Conservation (phyloP, 164 flowering plant genomes). For the Aristolochia contorta region DNA sequence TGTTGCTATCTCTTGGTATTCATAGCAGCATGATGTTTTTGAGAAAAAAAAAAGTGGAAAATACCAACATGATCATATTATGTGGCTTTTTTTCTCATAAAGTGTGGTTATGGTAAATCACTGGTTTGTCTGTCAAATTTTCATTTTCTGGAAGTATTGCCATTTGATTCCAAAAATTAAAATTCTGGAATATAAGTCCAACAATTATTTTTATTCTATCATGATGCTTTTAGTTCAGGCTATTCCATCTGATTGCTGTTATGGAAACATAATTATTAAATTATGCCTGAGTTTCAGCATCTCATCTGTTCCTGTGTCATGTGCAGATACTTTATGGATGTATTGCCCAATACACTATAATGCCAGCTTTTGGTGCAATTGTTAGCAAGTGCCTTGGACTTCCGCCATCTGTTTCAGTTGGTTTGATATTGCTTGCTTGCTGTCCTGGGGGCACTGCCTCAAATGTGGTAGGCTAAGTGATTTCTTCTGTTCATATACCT, state of each 20-base stretch:
- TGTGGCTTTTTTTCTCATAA: no score
- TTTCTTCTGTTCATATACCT: not conserved
- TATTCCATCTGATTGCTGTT: not conserved
- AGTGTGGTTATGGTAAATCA: no score
- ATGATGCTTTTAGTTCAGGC: not conserved
- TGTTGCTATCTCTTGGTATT: no score
- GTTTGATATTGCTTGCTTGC: conserved; percentile 67
- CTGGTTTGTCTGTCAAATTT: no score
- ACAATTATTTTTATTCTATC: not conserved
- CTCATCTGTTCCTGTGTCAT: conserved; percentile 1
- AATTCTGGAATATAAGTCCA: not conserved
- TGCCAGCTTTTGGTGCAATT: conserved; percentile 55
- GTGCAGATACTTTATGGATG: conserved; percentile 70
- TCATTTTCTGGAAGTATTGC: no score
- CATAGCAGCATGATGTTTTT: no score
- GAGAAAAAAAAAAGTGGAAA: no score
- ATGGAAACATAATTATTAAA: no score
- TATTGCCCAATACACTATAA: conserved; percentile 75
- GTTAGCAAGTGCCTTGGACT: conserved; percentile 64
- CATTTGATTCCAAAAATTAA: not conserved
- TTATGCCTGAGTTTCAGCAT: not conserved
- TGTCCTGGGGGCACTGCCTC: conserved; percentile 94
- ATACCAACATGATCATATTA: no score
- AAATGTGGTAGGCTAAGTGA: conserved; percentile 57
- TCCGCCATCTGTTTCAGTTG: conserved; percentile 66